These are phyloP conservation scores for Xylariomycetidae sp. DNA, from an alignment of 2,329 filamentous ascomycete genomes.

Conservation along the genomic window DNA sequence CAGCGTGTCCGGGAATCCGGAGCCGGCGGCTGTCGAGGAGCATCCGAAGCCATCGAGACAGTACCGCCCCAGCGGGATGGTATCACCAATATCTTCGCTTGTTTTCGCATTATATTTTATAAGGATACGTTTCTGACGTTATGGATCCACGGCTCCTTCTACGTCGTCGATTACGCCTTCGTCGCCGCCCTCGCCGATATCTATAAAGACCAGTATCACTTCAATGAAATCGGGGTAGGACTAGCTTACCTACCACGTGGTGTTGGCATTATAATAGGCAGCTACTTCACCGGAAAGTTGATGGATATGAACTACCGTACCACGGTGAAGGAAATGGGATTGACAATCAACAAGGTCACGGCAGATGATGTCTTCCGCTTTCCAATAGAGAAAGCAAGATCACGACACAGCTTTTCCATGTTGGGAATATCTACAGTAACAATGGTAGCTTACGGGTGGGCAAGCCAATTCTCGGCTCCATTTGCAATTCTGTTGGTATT, in stretches of 20 bases:
- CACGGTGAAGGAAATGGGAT: background rate
- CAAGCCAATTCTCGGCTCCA: background rate
- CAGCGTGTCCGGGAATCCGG: too few species aligned
- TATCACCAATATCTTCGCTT: too few species aligned
- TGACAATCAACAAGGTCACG: background rate
- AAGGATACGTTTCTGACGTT: background rate
- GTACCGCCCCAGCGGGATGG: too few species aligned
- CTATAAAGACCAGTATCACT: background rate
- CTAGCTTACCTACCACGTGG: background rate
- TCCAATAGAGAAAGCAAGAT: background rate
- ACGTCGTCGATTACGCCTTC: constrained; percentile 1
- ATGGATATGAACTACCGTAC: constrained; percentile 1
- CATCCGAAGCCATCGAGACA: too few species aligned
- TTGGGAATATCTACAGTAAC: background rate
- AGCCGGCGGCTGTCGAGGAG: too few species aligned
- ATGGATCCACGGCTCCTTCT: background rate
- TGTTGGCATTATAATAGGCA: constrained; percentile 1
- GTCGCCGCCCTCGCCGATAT: constrained; percentile 1
- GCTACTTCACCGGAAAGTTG: background rate
- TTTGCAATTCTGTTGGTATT: background rate
- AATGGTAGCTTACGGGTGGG: constrained; percentile 1
- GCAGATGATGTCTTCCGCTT: too few species aligned
- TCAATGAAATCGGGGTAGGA: constrained; percentile 1
- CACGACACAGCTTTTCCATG: background rate
- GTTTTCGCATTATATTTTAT: constrained; percentile 1